Evolutionary conservation across 805 yeast genomes (phyloP).

Genomic region (Starmerella stellata): DNA sequence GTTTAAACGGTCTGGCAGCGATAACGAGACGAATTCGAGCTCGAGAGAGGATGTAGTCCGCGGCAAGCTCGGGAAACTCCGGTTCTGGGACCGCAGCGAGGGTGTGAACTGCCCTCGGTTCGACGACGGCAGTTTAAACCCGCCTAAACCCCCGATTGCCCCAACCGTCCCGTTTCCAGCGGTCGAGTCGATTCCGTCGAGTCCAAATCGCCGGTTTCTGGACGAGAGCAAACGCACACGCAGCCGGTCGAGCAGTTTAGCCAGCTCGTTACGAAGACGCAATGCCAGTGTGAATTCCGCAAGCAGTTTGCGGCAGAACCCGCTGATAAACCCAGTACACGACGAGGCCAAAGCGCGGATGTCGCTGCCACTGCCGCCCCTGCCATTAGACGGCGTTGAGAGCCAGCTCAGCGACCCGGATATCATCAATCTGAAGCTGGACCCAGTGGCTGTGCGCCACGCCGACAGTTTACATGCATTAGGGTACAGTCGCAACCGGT

Average conservation of each 20-base stretch:
- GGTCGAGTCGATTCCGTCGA: not conserved
- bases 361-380: constrained; percentile 12
- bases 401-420: constrained; percentile 6
- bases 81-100: constrained; percentile 4
- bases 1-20: not conserved
- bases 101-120: not conserved
- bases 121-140: not conserved
- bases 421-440: constrained; percentile 5
- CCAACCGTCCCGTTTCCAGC: constrained; percentile 5
- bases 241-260: not conserved
- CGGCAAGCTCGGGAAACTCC: constrained; percentile 2
- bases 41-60: constrained; percentile 2
- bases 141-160: not conserved
- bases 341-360: constrained; percentile 7
- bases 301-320: not conserved
- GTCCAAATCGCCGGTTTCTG: not conserved
- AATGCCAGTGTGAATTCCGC: not conserved
- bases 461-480: constrained; percentile 11
- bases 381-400: constrained; percentile 10
- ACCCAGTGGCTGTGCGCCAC: constrained; percentile 13
- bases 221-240: not conserved
- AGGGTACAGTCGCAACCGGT: constrained; percentile 11
- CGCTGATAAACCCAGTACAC: too few relatives aligned
- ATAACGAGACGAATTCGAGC: not conserved
- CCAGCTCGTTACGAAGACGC: constrained; percentile 2